These are phyloP conservation scores for Amoebophrya sp. DNA, from an alignment of 169 alveolate genomes.

Conservation along the genomic window DNA sequence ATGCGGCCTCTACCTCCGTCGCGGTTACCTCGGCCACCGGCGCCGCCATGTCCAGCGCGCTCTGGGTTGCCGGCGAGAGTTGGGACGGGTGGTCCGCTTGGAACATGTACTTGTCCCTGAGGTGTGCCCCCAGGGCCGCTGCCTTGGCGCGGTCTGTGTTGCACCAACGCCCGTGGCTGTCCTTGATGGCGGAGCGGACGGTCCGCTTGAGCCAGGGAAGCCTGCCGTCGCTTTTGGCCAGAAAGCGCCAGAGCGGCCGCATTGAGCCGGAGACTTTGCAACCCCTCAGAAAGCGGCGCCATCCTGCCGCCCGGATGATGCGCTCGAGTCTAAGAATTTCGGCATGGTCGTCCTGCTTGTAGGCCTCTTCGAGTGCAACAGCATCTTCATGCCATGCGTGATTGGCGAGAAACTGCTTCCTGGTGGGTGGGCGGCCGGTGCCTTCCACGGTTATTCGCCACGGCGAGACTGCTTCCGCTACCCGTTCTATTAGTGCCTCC, in stretches of 20 bases:
- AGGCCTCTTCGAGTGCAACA: too few species aligned
- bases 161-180: neutral
- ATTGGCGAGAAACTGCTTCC: neutral
- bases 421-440: neutral
- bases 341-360: neutral
- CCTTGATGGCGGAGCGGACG: neutral
- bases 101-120: neutral
- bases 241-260: neutral
- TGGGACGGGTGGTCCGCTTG: neutral
- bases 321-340: neutral
- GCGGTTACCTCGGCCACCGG: neutral
- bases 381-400: neutral
- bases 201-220: neutral
- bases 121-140: neutral
- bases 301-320: neutral
- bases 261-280: neutral
- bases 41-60: neutral
- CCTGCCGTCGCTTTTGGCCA: neutral
- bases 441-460: neutral
- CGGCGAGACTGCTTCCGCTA: neutral
- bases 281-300: neutral
- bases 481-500: neutral
- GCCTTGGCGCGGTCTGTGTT: neutral
- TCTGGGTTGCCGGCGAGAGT: neutral
- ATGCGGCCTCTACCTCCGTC: neutral